phyloP scores from a whole-genome alignment of 2,329 filamentous ascomycete species.

The Pseudonectria foliicola region DNA sequence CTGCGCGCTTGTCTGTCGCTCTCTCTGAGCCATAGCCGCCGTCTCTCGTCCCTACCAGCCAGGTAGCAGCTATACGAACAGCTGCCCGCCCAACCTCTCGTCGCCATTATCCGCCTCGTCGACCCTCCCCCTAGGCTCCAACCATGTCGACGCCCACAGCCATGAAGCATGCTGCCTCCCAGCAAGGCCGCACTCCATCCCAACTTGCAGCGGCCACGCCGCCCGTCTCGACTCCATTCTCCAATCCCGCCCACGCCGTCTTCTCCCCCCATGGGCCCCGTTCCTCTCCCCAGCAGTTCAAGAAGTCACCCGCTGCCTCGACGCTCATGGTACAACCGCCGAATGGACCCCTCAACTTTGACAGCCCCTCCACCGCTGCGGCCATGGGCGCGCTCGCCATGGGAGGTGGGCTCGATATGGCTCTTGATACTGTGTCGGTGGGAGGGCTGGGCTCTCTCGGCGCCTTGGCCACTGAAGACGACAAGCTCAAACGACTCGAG shows the following conservation, averaged over 20 bases:
- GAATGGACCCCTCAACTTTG: constrained; percentile 48
- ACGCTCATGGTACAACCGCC: constrained; percentile 40
- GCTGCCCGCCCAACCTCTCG: no score
- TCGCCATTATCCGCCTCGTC: not conserved
- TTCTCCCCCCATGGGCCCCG: constrained; percentile 52
- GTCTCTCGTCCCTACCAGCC: no score
- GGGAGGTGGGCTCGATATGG: constrained; percentile 43
- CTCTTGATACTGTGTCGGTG: constrained; percentile 44
- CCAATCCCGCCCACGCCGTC: constrained; percentile 47
- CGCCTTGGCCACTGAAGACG: constrained; percentile 42
- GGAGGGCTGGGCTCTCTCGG: constrained; percentile 37
- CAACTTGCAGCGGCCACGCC: constrained; percentile 52
- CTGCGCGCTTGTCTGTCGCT: not conserved
- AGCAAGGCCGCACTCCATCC: constrained; percentile 40
- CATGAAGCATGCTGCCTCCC: constrained; percentile 38
- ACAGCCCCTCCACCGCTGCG: constrained; percentile 57
- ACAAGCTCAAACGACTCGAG: constrained; percentile 48
- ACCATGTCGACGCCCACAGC: constrained; percentile 44
- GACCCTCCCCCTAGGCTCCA: not conserved
- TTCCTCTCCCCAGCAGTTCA: constrained; percentile 58
- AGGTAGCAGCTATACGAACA: no score
- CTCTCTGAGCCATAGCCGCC: no score
- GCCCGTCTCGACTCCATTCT: constrained; percentile 61
- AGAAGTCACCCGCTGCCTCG: constrained; percentile 54
- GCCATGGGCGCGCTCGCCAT: constrained; percentile 52